phyloP scores from a whole-genome alignment of 2,329 filamentous ascomycete species.

The Elsinoe arachidis region DNA sequence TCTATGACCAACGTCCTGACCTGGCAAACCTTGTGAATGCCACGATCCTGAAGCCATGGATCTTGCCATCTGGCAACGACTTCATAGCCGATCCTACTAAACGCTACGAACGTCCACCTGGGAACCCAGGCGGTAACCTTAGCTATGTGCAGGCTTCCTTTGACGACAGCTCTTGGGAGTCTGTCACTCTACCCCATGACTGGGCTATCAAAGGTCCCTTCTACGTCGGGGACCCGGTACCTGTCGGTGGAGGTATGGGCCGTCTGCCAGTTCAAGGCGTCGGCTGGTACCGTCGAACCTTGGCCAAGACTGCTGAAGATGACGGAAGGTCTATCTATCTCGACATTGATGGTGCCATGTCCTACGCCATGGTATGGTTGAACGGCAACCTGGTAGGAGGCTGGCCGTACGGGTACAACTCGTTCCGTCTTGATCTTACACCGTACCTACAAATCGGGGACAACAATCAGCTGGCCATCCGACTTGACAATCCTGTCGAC shows the following conservation, averaged over 20 bases:
- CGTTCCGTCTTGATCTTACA: conserved; percentile 45
- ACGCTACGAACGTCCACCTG: conserved; percentile 27
- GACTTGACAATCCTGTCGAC: conserved; percentile 42
- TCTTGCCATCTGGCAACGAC: conserved; percentile 35
- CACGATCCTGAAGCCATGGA: conserved; percentile 33
- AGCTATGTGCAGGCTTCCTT: conserved; percentile 29
- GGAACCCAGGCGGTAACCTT: conserved; percentile 25
- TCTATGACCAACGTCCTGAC: conserved; percentile 24
- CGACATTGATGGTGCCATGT: conserved; percentile 46
- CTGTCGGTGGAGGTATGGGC: conserved; percentile 35
- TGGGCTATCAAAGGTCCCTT: conserved; percentile 44
- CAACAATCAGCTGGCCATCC: conserved; percentile 41
- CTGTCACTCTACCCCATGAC: conserved; percentile 39
- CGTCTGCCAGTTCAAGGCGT: conserved; percentile 45
- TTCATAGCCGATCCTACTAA: conserved; percentile 29
- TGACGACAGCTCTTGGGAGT: conserved; percentile 37
- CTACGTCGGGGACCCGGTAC: conserved; percentile 21
- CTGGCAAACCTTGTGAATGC: conserved; percentile 16
- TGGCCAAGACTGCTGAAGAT: conserved; percentile 29
- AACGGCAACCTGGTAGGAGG: conserved; percentile 44
- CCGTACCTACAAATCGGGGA: conserved; percentile 29
- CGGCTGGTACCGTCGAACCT: conserved; percentile 43
- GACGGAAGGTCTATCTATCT: conserved; percentile 35
- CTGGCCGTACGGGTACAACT: conserved; percentile 46
- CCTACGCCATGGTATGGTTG: conserved; percentile 45